Evolutionary conservation across 306 rosid species (phyloP).

Genomic region (Vicia sativa): DNA sequence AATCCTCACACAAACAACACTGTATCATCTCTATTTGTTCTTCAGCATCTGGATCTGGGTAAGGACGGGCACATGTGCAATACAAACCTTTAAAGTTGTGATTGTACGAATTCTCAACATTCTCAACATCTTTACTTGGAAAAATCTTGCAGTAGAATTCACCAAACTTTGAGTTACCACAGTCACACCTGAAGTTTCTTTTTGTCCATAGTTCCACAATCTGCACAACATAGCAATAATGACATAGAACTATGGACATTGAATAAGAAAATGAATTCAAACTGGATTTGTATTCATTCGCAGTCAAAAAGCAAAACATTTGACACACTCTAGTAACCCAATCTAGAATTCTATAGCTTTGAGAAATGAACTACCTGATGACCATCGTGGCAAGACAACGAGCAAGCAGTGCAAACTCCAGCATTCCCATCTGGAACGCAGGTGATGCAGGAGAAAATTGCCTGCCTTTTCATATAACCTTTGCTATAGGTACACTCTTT

Average conservation of each 20-base stretch:
- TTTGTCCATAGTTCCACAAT: constrained; percentile 98
- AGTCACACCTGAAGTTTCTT: constrained; percentile 91
- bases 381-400: constrained; percentile 97
- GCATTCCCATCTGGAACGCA: constrained; percentile 95
- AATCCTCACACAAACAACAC: constrained; percentile 95
- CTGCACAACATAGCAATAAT: constrained; percentile 49
- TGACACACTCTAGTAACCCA: constrained; percentile 9
- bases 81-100: constrained; percentile 91
- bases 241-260: constrained; percentile 16
- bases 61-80: constrained; percentile 91
- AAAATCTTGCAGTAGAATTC: constrained; percentile 78
- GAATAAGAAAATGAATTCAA: constrained; percentile 22
- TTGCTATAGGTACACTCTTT: constrained; percentile 90
- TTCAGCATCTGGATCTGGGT: constrained; percentile 92
- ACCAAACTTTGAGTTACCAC: constrained; percentile 98
- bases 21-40: constrained; percentile 97
- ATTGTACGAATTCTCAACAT: constrained; percentile 71
- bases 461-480: constrained; percentile 97
- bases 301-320: background rate
- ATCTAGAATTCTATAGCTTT: constrained; percentile 14
- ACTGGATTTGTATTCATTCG: constrained; percentile 17
- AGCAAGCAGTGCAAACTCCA: constrained; percentile 99
- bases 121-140: constrained; percentile 80
- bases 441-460: constrained; percentile 94
- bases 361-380: constrained; percentile 67